Percentiles rank a stretch among this genome's conserved stretches.
phyloP scores from a whole-genome alignment of 2,329 filamentous ascomycete species.

The Monascus ruber region DNA sequence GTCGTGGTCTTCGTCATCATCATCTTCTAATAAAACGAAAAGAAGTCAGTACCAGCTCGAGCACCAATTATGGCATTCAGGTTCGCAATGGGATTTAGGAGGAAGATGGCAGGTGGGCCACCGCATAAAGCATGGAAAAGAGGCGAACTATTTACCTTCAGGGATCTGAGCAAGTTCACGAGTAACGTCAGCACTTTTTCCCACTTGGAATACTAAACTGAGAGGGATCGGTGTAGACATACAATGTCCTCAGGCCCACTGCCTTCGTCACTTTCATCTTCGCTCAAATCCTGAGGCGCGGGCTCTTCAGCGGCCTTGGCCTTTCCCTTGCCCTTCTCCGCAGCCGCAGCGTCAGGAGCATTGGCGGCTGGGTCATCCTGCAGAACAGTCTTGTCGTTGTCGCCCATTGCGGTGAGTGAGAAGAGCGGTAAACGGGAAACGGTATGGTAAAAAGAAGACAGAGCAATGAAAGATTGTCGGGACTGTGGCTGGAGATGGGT shows the following conservation, averaged over 20 bases:
- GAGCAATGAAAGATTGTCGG: too few relatives aligned
- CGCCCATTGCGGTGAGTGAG: conserved; percentile 19
- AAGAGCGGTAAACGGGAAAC: too few relatives aligned
- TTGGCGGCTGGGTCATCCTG: conserved; percentile 30
- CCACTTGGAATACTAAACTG: neutral
- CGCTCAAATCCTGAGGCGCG: conserved; percentile 48
- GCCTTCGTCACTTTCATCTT: conserved; percentile 57
- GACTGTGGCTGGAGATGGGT: too few relatives aligned
- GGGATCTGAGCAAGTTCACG: conserved; percentile 2
- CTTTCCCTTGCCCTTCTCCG: conserved; percentile 80
- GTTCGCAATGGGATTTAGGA: too few relatives aligned
- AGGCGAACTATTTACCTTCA: neutral
- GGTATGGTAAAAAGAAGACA: too few relatives aligned
- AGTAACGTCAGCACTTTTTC: conserved; percentile 8
- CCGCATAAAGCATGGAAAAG: too few relatives aligned
- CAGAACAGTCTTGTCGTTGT: conserved; percentile 17
- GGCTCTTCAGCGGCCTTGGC: conserved; percentile 55
- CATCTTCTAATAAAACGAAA: conserved; percentile 19
- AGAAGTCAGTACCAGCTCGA: conserved; percentile 3
- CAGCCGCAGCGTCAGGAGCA: conserved; percentile 27
- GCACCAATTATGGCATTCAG: too few relatives aligned
- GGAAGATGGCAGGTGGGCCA: too few relatives aligned
- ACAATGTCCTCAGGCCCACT: conserved; percentile 40
- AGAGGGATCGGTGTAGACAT: conserved; percentile 6
- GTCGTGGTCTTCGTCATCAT: conserved; percentile 59